phyloP scores from a whole-genome alignment of 129 eudicot genomes.

The Sambucus nigra region DNA sequence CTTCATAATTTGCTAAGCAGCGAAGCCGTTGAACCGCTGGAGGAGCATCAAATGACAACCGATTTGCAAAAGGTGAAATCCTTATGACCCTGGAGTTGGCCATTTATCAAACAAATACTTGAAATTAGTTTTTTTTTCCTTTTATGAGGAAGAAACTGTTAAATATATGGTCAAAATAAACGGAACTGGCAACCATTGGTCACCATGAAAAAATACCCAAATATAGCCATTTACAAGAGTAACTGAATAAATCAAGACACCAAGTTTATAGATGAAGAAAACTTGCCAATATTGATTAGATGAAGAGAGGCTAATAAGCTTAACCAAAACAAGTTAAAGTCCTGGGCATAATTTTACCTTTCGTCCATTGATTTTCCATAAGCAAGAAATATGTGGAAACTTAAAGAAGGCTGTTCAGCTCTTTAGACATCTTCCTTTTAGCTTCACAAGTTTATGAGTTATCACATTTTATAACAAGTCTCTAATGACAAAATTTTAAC shows the following conservation, averaged over 20 bases:
- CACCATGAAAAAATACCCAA: not conserved
- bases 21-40: constrained; percentile 84
- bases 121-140: constrained; percentile 9
- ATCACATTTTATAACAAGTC: not conserved
- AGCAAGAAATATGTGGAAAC: too few species aligned
- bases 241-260: not conserved
- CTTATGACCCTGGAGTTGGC: constrained; percentile 66
- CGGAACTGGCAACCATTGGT: not conserved
- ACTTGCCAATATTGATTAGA: not conserved
- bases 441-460: not conserved
- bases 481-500: not conserved
- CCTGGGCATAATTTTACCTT: not conserved
- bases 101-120: not conserved
- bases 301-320: not conserved
- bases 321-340: not conserved
- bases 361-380: not conserved
- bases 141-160: not conserved
- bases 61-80: constrained; percentile 97
- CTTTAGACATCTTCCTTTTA: not conserved
- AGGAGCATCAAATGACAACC: constrained; percentile 94
- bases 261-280: not conserved
- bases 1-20: constrained; percentile 93
- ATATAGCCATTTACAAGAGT: not conserved
- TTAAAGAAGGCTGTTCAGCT: not conserved
- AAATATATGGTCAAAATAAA: not conserved